Percentiles rank a stretch among this genome's conserved stretches.
These are phyloP conservation scores for Phlebiopsis gigantea DNA, from an alignment of 768 basidiomycete species.

Conservation along the genomic window DNA sequence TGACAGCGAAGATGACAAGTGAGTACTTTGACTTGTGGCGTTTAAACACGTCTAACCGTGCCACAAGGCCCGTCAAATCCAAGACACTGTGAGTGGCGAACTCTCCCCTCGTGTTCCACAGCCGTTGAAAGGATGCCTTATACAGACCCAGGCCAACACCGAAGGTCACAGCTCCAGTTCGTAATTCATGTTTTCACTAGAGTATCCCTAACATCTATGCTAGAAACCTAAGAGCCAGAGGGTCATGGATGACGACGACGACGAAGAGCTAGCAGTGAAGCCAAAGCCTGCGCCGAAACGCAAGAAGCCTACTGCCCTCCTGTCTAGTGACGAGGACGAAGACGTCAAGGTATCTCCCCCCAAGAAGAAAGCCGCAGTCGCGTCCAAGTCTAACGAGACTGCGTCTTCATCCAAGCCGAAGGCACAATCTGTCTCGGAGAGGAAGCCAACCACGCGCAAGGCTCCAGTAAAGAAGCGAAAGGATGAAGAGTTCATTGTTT, in stretches of 20 bases:
- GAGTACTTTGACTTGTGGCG: background rate
- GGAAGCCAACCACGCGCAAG: slow-evolving; percentile 17
- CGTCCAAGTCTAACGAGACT: slow-evolving; percentile 7
- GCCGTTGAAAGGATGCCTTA: background rate
- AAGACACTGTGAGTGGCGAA: too few species aligned
- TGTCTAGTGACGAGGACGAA: slow-evolving; percentile 24
- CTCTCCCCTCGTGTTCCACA: background rate
- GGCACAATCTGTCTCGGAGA: slow-evolving; percentile 15
- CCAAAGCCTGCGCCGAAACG: slow-evolving; percentile 18
- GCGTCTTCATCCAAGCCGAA: slow-evolving; percentile 21
- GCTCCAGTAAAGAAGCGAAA: slow-evolving; percentile 25
- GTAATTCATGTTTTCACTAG: background rate
- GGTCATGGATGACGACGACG: slow-evolving; percentile 20
- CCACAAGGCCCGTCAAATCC: background rate
- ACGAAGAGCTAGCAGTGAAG: background rate
- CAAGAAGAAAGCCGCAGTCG: slow-evolving; percentile 35
- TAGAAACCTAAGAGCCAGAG: slow-evolving; percentile 20
- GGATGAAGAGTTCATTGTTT: slow-evolving; percentile 31
- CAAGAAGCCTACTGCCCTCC: slow-evolving; percentile 21
- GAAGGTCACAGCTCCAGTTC: background rate
- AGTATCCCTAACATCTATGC: background rate
- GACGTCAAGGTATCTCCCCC: slow-evolving; percentile 27
- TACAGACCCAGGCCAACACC: background rate
- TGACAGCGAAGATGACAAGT: slow-evolving; percentile 17
- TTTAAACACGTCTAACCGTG: background rate